Conservation (phyloP, 2,329 filamentous ascomycete genomes). For the Epichloe sp. region DNA sequence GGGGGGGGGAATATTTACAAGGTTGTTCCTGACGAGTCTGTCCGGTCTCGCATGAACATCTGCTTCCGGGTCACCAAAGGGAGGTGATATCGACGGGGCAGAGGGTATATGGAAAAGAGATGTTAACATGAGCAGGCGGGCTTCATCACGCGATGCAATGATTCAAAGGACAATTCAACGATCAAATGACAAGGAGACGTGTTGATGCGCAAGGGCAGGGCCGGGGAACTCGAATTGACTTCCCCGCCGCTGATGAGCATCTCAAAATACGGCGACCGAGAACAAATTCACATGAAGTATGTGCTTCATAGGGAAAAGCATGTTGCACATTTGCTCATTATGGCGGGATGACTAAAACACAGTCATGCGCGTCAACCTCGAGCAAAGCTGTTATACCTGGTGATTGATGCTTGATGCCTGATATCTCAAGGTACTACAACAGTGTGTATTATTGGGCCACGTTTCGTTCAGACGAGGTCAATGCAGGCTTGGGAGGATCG, state of each 20-base stretch:
- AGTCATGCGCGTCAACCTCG: not conserved
- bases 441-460: not conserved
- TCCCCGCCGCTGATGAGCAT: not conserved
- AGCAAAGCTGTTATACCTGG: not conserved
- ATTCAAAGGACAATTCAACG: too few species aligned
- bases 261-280: not conserved
- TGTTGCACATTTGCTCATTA: not conserved
- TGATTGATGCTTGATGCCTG: not conserved
- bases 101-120: conserved; percentile 9
- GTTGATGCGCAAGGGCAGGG: too few species aligned
- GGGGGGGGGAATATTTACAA: conserved; percentile 36
- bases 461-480: not conserved
- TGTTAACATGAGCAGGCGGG: too few species aligned
- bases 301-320: too few species aligned
- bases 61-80: conserved; percentile 69
- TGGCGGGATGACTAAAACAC: not conserved
- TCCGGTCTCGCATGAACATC: conserved; percentile 84
- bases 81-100: conserved; percentile 44
- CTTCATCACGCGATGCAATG: too few species aligned
- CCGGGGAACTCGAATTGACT: not conserved
- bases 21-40: conserved; percentile 61
- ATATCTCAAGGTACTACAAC: not conserved
- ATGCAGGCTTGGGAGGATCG: not conserved
- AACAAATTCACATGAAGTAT: too few species aligned
- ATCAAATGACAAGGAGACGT: too few species aligned